Conservation (phyloP, 495 filamentous ascomycete genomes). For the Penicillium bovifimosum region DNA sequence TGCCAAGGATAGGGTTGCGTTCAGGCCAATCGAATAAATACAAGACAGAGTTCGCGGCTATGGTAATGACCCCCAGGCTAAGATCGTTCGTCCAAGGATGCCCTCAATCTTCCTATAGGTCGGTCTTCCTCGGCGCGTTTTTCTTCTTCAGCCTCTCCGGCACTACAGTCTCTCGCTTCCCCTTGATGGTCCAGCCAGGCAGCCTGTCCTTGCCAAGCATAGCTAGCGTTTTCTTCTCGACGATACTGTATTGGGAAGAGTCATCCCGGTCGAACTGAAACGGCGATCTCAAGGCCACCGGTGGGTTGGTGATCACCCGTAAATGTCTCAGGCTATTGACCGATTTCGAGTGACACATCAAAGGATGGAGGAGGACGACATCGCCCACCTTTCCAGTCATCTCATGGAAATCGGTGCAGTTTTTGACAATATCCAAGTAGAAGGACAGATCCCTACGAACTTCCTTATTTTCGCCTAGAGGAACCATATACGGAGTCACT, state of each 20-base stretch:
- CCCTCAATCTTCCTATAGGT: conserved; percentile 14
- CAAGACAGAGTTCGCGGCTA: not conserved
- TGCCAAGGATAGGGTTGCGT: not conserved
- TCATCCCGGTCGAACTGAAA: conserved; percentile 61
- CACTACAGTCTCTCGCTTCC: conserved; percentile 43
- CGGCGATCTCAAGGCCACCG: conserved; percentile 56
- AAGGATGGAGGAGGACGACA: conserved; percentile 63
- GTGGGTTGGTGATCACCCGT: conserved; percentile 69
- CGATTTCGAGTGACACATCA: conserved; percentile 67
- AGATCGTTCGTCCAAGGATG: not conserved
- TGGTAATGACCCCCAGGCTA: not conserved
- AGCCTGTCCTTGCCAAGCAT: conserved; percentile 55
- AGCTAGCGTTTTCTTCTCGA: conserved; percentile 60
- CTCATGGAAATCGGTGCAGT: conserved; percentile 55
- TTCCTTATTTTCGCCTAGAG: conserved; percentile 42
- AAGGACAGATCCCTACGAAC: conserved; percentile 35
- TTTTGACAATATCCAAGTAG: conserved; percentile 47
- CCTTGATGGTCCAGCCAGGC: conserved; percentile 56
- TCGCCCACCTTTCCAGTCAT: conserved; percentile 61
- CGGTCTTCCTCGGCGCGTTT: conserved; percentile 36
- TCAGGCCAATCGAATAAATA: not conserved
- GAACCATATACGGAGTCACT: conserved; percentile 60
- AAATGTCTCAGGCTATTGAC: conserved; percentile 53
- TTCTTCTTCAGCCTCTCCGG: conserved; percentile 38
- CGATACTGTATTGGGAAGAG: conserved; percentile 53